Base-by-base conservation (phyloP, 805 yeast genomes). In the Candida nanaspora region DNA sequence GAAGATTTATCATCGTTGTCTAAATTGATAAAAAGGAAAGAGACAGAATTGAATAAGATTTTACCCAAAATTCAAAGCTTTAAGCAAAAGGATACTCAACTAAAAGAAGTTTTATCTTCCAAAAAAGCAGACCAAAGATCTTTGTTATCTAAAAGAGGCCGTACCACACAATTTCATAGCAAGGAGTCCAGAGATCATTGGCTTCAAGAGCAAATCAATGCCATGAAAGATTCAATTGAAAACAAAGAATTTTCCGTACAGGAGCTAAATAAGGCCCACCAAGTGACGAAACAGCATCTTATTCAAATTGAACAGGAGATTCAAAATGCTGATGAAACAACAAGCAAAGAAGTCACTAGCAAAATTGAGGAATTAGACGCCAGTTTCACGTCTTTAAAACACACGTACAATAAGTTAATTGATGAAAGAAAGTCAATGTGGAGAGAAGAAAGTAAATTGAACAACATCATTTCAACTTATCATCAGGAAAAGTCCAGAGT, bases 351-450 rank as follows among this genome's bases (percentile, higher is more conserved):
- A 16, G 16, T 38, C 4, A 47, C 55, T 7, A 52, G 55, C 4
- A 64, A 64, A 40, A 41, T 68, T 15, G 51, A 63, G 14, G 55
- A 56, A n/a, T 6, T 64, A 2, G 60, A 62, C 22, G 33, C 42
- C 0, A 55, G 59, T 19, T 40, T 70, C 8, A 42, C 48, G 1
- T 38, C 41, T 0, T 49, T 72, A 18, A 79, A 71, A 48, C 44
- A 52, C 3, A 51, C 68, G 20, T 69, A 76, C 37, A 58, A 65
- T 18, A 59, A 55, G 2, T 66, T 77, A 22, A 69, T 74, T 11
- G 95, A 87, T 51, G 70, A 76, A 44, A 74, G 94, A 50, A 87
- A 84, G 53, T 62, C 61, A 8, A 61, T 82, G 10, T 86, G 95
- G 95, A 74, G 96, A 52, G 79, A 80, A 19, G 93, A 86, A 49